A percentile compares a stretch with the other conserved stretches of the same genome.
Conservation (phyloP, 2,329 filamentous ascomycete species). For the Domatiomyces catenatus region DNA sequence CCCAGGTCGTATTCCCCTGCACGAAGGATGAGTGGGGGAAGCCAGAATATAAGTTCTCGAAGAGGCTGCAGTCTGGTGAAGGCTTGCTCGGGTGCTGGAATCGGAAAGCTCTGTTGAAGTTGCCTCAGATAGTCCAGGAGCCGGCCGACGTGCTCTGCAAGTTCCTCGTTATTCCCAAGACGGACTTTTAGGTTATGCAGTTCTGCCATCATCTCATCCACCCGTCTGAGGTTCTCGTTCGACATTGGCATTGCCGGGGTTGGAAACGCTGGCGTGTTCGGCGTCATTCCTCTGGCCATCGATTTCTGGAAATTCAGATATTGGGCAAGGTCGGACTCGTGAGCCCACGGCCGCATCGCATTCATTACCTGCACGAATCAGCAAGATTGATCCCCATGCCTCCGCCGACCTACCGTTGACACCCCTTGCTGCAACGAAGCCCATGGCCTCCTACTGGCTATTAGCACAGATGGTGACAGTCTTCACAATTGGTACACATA, state of each 20-base stretch:
- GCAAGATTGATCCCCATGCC: background rate
- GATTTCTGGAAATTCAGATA: slow-evolving; percentile 28
- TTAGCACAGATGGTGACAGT: slow-evolving; percentile 21
- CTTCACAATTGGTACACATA: slow-evolving; percentile 40
- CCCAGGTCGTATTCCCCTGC: slow-evolving; percentile 59
- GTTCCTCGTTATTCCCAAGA: slow-evolving; percentile 53
- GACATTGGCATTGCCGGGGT: slow-evolving; percentile 18
- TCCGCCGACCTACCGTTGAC: slow-evolving; percentile 47
- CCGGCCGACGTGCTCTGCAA: slow-evolving; percentile 52
- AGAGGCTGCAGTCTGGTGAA: slow-evolving; percentile 82
- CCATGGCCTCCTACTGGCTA: slow-evolving; percentile 61
- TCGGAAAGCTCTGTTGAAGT: slow-evolving; percentile 54
- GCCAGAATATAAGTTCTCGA: slow-evolving; percentile 89
- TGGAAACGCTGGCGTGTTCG: slow-evolving; percentile 21
- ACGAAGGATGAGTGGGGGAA: slow-evolving; percentile 71
- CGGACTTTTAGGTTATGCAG: slow-evolving; percentile 43
- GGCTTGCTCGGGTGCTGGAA: slow-evolving; percentile 61
- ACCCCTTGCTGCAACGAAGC: slow-evolving; percentile 83
- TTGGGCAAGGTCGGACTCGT: slow-evolving; percentile 53
- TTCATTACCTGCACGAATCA: slow-evolving; percentile 52
- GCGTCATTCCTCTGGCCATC: slow-evolving; percentile 23
- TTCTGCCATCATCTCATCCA: slow-evolving; percentile 51
- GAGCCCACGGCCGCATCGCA: slow-evolving; percentile 81
- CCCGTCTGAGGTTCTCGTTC: slow-evolving; percentile 50
- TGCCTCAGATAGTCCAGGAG: slow-evolving; percentile 58